Conservation (phyloP, 768 basidiomycete species). For the Agrocybe chaxingu region DNA sequence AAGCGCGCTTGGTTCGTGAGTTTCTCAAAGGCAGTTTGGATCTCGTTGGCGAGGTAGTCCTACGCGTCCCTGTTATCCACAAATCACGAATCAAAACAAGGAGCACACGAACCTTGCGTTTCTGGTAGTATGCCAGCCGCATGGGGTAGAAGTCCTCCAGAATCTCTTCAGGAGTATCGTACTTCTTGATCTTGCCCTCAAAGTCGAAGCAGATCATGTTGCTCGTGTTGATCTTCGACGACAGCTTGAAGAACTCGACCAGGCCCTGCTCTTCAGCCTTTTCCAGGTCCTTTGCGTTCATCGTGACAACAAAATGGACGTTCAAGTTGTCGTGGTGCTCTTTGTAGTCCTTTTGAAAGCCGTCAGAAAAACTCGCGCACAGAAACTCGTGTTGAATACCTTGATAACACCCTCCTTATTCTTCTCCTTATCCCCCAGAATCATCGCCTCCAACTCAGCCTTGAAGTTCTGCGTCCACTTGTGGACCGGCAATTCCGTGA, state of each 20-base stretch:
- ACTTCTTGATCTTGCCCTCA: conserved; percentile 94
- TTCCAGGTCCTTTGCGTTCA: conserved; percentile 76
- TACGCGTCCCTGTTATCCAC: conserved; percentile 27
- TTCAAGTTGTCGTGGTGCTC: conserved; percentile 94
- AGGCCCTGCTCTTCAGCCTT: conserved; percentile 90
- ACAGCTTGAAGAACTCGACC: conserved; percentile 88
- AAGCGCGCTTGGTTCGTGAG: conserved; percentile 95
- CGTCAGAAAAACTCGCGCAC: neutral
- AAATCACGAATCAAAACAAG: neutral
- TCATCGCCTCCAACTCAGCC: conserved; percentile 86
- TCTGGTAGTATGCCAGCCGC: conserved; percentile 89
- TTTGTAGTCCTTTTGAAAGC: conserved; percentile 77
- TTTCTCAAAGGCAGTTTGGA: conserved; percentile 78
- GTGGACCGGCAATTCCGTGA: conserved; percentile 93
- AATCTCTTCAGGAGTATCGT: conserved; percentile 85
- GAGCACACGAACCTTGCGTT: conserved; percentile 71
- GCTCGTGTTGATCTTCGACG: conserved; percentile 76
- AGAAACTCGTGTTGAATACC: conserved; percentile 34
- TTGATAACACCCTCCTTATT: conserved; percentile 65
- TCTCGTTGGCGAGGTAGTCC: conserved; percentile 82
- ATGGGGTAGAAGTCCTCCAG: conserved; percentile 90
- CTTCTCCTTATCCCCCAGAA: conserved; percentile 75
- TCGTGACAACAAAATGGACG: conserved; percentile 83
- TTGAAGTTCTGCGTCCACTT: conserved; percentile 95
- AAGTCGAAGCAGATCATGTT: conserved; percentile 99